Percentiles rank a stretch among this genome's conserved stretches.
These are phyloP conservation scores for Alternaria sp. DNA, from an alignment of 2,329 filamentous ascomycete genomes.

Conservation along the genomic window DNA sequence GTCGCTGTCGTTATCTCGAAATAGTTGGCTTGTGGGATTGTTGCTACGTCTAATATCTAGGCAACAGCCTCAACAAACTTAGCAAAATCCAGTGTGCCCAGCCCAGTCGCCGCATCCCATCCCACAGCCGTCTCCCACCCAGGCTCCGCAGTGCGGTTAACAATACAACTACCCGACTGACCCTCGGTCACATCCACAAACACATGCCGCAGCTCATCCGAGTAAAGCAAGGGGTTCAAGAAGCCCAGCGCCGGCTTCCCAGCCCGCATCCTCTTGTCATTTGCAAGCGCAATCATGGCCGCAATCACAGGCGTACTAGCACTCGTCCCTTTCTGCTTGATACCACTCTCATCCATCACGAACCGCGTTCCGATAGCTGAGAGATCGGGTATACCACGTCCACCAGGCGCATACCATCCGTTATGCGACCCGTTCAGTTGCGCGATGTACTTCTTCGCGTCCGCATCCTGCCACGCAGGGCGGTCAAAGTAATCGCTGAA, in stretches of 20 bases:
- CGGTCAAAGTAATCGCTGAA: background rate
- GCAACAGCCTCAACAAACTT: background rate
- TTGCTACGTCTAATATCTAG: background rate
- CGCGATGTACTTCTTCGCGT: background rate
- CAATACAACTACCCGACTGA: background rate
- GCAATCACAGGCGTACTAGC: background rate
- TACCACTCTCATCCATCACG: background rate
- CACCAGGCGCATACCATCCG: background rate
- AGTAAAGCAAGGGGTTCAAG: background rate
- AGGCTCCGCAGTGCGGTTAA: background rate
- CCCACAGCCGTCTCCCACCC: background rate
- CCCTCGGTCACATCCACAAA: background rate
- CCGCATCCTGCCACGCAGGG: background rate
- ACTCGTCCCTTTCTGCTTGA: background rate
- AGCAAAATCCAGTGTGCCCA: background rate
- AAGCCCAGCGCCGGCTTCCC: background rate
- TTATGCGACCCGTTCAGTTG: background rate
- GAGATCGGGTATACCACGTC: background rate
- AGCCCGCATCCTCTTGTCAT: background rate
- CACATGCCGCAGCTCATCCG: background rate
- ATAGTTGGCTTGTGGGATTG: background rate
- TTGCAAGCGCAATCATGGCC: background rate
- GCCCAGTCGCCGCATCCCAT: background rate
- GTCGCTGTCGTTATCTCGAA: background rate
- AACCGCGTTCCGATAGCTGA: background rate